Evolutionary conservation across 768 basidiomycete genomes (phyloP).

Genomic region (Leccinum fibrillosum): DNA sequence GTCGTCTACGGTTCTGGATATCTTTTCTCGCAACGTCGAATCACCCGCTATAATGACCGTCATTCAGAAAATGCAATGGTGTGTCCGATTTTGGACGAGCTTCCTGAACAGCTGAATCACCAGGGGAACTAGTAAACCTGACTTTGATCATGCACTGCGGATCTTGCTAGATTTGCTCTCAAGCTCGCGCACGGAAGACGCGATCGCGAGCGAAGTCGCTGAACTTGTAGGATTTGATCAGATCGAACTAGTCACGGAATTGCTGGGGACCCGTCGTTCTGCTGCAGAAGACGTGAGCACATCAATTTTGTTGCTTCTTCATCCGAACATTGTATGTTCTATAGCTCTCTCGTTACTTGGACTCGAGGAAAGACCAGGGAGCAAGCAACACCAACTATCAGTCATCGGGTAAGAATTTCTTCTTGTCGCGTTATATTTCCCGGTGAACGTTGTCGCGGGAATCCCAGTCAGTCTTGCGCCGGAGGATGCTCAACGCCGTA

Average conservation of each 20-base stretch:
- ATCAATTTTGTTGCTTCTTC: background rate
- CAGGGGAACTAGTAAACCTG: constrained; percentile 13
- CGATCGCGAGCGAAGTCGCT: constrained; percentile 71
- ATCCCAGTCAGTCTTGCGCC: constrained; percentile 33
- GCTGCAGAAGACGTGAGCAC: constrained; percentile 48
- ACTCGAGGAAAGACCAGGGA: background rate
- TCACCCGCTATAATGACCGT: constrained; percentile 1
- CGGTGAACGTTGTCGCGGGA: background rate
- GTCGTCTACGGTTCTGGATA: constrained; percentile 34
- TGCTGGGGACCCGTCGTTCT: constrained; percentile 54
- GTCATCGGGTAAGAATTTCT: constrained; percentile 7
- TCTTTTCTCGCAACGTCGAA: constrained; percentile 17
- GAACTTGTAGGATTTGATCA: constrained; percentile 85
- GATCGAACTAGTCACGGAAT: constrained; percentile 71
- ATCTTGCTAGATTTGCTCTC: constrained; percentile 40
- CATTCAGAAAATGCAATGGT: constrained; percentile 16
- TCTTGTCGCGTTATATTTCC: background rate
- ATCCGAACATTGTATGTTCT: background rate
- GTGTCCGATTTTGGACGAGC: background rate
- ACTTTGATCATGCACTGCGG: constrained; percentile 7
- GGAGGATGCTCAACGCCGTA: constrained; percentile 53
- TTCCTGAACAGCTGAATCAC: constrained; percentile 2
- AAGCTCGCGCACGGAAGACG: constrained; percentile 55
- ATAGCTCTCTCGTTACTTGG: constrained; percentile 18
- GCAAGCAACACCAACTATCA: background rate